Base-by-base conservation (phyloP, 192 early-diverging fungal genomes). In the Backusella luteola region DNA sequence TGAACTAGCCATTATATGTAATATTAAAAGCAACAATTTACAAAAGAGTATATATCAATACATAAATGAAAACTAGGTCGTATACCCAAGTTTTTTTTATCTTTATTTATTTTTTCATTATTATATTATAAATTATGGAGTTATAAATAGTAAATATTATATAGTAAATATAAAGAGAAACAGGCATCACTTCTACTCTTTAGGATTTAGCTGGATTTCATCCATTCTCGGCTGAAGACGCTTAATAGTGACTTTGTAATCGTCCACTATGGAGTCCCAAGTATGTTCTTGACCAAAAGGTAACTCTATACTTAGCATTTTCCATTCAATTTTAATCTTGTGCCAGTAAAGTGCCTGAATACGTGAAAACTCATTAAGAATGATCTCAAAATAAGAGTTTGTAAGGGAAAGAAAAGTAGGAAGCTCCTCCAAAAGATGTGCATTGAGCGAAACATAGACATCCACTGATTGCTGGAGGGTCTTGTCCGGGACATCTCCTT, bases 361-460 rank as follows among this genome's bases (percentile, higher is more conserved):
- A 52, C 80, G 79, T 19, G 84, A 84, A 77, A 92, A 86, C 21
- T 89, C 85, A 75, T 83, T 81, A 8, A 88, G 77, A 14, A 92
- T 87, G 12, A 88, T 69, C 34, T 91, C 88, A 75, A 92, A 85
- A 76, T 91, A 93, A 74, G 89, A 80, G 1, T 80, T 77, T 0
- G 89, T 87, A 8, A 94, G 76, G 32, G 76, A 75, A 32, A 90
- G 73, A 56, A 94, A 91, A 71, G 77, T 79, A 3, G 94, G 94
- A 8, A 95, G 84, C 69, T 95, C 92, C 59, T 93, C 90, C 63
- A 90, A 75, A 11, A 95, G 80, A 79, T 95, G 91, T 8, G 84
- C 91, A 76, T 93, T 90, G 68, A 95, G 89, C 0, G 90, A 87
- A 4, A 69, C 71, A 72, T 90, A 95, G 6, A 85, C 89, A 29